These are phyloP conservation scores for Diplodia mutila DNA, from an alignment of 2,329 filamentous ascomycete species.

Conservation along the genomic window DNA sequence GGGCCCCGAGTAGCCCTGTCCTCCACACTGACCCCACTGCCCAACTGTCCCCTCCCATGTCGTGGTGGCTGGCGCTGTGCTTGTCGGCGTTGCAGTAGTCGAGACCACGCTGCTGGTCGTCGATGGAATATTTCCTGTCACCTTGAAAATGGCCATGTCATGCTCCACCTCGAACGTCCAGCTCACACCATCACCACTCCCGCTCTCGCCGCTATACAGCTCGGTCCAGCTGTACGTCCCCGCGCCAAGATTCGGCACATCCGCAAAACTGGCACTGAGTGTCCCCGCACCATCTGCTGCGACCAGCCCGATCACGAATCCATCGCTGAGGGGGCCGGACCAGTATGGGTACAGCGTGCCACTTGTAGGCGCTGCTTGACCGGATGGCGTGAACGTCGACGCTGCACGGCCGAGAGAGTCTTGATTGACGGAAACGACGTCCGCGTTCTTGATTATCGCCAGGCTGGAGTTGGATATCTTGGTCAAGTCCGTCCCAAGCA, in stretches of 20 bases:
- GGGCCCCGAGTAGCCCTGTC: slow-evolving; percentile 9
- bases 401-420: slow-evolving; percentile 34
- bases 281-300: slow-evolving; percentile 28
- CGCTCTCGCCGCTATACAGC: slow-evolving; percentile 28
- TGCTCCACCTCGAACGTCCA: slow-evolving; percentile 26
- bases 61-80: slow-evolving; percentile 3
- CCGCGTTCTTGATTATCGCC: slow-evolving; percentile 47
- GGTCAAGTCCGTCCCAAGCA: slow-evolving; percentile 47
- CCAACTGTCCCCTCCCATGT: slow-evolving; percentile 13
- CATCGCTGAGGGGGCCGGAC: slow-evolving; percentile 29
- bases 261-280: slow-evolving; percentile 29
- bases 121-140: slow-evolving; percentile 15
- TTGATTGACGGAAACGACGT: slow-evolving; percentile 50
- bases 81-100: neutral
- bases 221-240: slow-evolving; percentile 30
- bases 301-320: slow-evolving; percentile 29
- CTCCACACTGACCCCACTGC: slow-evolving; percentile 15
- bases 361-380: slow-evolving; percentile 27
- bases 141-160: slow-evolving; percentile 30
- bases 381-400: slow-evolving; percentile 28
- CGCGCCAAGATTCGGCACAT: slow-evolving; percentile 30
- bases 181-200: slow-evolving; percentile 26
- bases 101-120: neutral
- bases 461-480: slow-evolving; percentile 41
- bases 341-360: slow-evolving; percentile 30